Evolutionary conservation across 257 asterid genomes (phyloP).

Genomic region (Mentha longifolia): DNA sequence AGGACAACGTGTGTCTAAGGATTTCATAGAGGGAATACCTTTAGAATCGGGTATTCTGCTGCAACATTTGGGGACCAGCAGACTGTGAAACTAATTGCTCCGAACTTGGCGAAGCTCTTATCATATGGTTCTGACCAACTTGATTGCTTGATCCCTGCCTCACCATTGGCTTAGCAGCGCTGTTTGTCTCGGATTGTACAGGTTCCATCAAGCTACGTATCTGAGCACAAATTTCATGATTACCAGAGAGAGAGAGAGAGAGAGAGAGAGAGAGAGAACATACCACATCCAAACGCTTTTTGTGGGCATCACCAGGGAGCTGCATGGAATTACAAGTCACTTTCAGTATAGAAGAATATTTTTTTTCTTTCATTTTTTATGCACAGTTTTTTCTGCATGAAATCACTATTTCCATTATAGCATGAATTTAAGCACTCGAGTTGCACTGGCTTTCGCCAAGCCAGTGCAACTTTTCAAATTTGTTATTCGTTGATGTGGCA

Average conservation of each 20-base stretch:
- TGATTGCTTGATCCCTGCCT: conserved; percentile 59
- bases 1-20: conserved; percentile 1
- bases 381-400: conserved; percentile 18
- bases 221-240: conserved; percentile 45
- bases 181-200: conserved; percentile 53
- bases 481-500: conserved; percentile 12
- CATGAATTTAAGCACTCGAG: conserved; percentile 11
- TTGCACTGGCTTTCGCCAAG: too few species aligned
- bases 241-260: neutral
- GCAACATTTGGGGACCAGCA: conserved; percentile 68
- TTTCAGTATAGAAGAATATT: conserved; percentile 21
- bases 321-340: conserved; percentile 53
- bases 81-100: conserved; percentile 77
- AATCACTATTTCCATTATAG: conserved; percentile 4
- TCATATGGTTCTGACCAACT: conserved; percentile 56
- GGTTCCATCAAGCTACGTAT: conserved; percentile 64
- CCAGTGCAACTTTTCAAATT: conserved; percentile 2
- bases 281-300: conserved; percentile 86
- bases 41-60: conserved; percentile 70
- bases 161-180: conserved; percentile 50
- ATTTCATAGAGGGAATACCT: conserved; percentile 34
- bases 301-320: conserved; percentile 72
- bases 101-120: conserved; percentile 75
- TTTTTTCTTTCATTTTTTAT: neutral
- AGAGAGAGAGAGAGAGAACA: conserved; percentile 32